Conservation (phyloP, 208 protist species). For the Acanthamoeba lenticulata region DNA sequence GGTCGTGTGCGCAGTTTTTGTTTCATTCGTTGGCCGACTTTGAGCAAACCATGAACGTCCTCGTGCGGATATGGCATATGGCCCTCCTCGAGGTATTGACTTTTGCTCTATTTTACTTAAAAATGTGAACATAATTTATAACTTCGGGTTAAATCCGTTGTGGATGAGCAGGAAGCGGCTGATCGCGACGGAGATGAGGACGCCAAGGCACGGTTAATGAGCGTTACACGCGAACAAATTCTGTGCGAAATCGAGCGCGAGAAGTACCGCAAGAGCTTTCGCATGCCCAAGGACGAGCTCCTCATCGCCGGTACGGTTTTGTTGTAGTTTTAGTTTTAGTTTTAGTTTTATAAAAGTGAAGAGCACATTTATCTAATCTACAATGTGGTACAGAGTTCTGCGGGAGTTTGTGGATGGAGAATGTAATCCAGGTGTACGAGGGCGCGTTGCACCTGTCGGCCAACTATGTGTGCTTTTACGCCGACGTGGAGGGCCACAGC, state of each 20-base stretch:
- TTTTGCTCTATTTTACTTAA: not conserved
- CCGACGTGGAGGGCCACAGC: conserved; percentile 43
- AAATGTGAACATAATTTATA: not conserved
- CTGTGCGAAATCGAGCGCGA: conserved; percentile 51
- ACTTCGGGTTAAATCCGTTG: not conserved
- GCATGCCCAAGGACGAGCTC: conserved; percentile 27
- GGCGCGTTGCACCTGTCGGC: conserved; percentile 41
- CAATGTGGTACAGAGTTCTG: conserved; percentile 57
- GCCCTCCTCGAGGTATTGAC: not conserved
- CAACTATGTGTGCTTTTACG: conserved; percentile 51
- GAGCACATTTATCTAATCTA: too few species aligned
- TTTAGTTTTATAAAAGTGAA: not conserved
- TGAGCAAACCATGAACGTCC: conserved; percentile 34
- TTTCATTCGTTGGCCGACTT: conserved; percentile 54
- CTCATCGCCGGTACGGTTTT: conserved; percentile 18
- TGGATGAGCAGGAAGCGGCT: not conserved
- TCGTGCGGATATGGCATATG: conserved; percentile 32
- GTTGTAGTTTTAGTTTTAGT: too few species aligned
- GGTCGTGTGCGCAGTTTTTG: not conserved
- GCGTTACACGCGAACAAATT: conserved; percentile 4
- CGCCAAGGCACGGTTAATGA: not conserved
- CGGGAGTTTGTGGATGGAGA: conserved; percentile 41
- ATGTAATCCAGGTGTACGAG: conserved; percentile 56
- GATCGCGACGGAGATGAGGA: conserved; percentile 37
- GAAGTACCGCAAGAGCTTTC: conserved; percentile 36